These are phyloP conservation scores for Phytopythium mirpurense DNA, from an alignment of 352 stramenopile species.

Conservation along the genomic window DNA sequence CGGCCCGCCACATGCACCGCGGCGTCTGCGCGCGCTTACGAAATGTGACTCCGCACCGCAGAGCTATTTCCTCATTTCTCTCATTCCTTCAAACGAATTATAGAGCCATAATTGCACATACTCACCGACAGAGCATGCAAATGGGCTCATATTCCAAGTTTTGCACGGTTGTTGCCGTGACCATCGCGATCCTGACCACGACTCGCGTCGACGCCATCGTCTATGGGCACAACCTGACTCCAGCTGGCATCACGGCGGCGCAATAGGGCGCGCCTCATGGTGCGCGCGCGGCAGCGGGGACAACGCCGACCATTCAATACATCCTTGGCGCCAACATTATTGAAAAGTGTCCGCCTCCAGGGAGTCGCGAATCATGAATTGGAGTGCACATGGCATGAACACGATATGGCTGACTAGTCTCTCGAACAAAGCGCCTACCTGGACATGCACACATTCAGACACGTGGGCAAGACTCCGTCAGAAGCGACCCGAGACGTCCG, in stretches of 20 bases:
- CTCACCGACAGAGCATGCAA: too few relatives aligned
- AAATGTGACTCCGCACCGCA: too few relatives aligned
- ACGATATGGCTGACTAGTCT: constrained; percentile 19
- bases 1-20: too few relatives aligned
- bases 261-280: constrained; percentile 16
- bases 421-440: constrained; percentile 22
- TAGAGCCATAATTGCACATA: too few relatives aligned
- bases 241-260: constrained; percentile 18
- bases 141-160: too few relatives aligned
- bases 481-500: too few relatives aligned
- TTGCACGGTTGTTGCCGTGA: neutral
- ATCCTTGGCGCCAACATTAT: constrained; percentile 25
- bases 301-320: constrained; percentile 15
- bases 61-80: too few relatives aligned
- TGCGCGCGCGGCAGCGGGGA: constrained; percentile 14
- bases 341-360: constrained; percentile 28
- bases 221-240: constrained; percentile 25
- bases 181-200: neutral
- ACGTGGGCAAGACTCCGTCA: constrained; percentile 21
- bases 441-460: constrained; percentile 30
- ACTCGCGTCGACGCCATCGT: constrained; percentile 20
- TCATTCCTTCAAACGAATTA: too few relatives aligned
- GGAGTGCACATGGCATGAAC: constrained; percentile 7
- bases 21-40: too few relatives aligned
- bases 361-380: constrained; percentile 9